Percentiles rank a stretch among this genome's conserved stretches.
phyloP scores from a whole-genome alignment of 75 land plant species.

The Ceratopteris richardii region DNA sequence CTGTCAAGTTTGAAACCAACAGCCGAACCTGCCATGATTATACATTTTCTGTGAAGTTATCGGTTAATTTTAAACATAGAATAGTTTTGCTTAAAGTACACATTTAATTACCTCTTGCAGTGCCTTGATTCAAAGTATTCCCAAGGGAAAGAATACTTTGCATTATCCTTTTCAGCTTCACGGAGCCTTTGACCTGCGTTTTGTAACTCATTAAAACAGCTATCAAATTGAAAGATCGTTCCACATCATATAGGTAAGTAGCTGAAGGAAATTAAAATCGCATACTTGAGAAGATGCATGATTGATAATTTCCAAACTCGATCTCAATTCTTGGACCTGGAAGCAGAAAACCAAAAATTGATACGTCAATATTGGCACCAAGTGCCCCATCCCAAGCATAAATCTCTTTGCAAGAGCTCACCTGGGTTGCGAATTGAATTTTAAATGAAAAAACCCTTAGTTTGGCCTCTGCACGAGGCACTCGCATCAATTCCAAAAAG shows the following conservation, averaged over 20 bases:
- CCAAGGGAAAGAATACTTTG: slow-evolving; percentile 96
- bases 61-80: neutral
- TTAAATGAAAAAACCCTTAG: slow-evolving; percentile 90
- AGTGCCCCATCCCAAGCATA: neutral
- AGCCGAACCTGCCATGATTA: slow-evolving; percentile 67
- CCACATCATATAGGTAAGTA: too few species aligned
- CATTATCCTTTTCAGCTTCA: slow-evolving; percentile 81
- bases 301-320: slow-evolving; percentile 63
- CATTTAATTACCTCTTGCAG: slow-evolving; percentile 68
- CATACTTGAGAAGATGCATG: slow-evolving; percentile 73
- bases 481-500: slow-evolving; percentile 94
- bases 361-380: neutral
- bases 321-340: slow-evolving; percentile 76
- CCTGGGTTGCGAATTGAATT: slow-evolving; percentile 91
- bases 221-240: too few species aligned
- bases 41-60: neutral
- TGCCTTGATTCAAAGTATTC: slow-evolving; percentile 98
- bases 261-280: too few species aligned
- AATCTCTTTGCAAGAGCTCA: slow-evolving; percentile 7
- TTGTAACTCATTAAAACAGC: too few species aligned
- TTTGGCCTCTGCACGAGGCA: slow-evolving; percentile 94
- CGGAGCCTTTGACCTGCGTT: slow-evolving; percentile 67
- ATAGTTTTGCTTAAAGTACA: neutral
- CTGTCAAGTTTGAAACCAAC: slow-evolving; percentile 96
- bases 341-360: neutral